These are phyloP conservation scores for Penicillium antarcticum DNA, from an alignment of 495 filamentous ascomycete genomes.

Conservation along the genomic window DNA sequence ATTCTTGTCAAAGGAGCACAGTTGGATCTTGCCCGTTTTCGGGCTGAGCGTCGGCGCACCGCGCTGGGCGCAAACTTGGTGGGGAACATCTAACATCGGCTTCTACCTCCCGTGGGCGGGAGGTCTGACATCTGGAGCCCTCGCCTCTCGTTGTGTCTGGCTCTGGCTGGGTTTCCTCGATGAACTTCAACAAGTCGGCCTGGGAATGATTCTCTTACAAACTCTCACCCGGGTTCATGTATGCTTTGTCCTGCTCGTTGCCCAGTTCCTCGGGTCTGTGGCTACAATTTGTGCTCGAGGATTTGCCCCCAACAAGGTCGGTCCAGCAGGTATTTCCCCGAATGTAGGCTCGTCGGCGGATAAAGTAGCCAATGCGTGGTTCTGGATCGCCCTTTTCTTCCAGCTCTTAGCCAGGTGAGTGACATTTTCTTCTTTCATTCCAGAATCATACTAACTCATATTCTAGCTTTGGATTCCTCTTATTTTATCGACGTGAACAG, in stretches of 20 bases:
- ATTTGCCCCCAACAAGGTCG: conserved; percentile 54
- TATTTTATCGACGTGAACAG: conserved; percentile 21
- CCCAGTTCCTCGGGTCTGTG: conserved; percentile 53
- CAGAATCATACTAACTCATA: conserved; percentile 1
- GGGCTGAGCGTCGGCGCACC: conserved; percentile 62
- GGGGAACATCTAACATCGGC: conserved; percentile 56
- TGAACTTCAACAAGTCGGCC: conserved; percentile 57
- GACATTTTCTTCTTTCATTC: background rate
- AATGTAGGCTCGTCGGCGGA: conserved; percentile 44
- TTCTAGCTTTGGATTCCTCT: conserved; percentile 16
- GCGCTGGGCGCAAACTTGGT: conserved; percentile 65
- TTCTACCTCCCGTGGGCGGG: conserved; percentile 59
- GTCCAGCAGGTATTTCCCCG: conserved; percentile 60
- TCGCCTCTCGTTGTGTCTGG: conserved; percentile 56
- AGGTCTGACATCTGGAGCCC: conserved; percentile 42
- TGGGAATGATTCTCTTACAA: conserved; percentile 63
- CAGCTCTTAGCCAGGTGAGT: conserved; percentile 36
- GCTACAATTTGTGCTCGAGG: conserved; percentile 58
- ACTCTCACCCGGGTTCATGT: conserved; percentile 61
- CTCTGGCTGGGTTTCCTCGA: conserved; percentile 65
- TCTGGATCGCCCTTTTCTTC: conserved; percentile 54
- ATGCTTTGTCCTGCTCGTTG: conserved; percentile 50
- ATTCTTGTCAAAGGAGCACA: conserved; percentile 49
- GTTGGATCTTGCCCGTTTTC: conserved; percentile 65
- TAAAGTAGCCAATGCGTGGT: conserved; percentile 47